Conservation (phyloP, 169 alveolate genomes). For the Cryptosporidium meleagridis region DNA sequence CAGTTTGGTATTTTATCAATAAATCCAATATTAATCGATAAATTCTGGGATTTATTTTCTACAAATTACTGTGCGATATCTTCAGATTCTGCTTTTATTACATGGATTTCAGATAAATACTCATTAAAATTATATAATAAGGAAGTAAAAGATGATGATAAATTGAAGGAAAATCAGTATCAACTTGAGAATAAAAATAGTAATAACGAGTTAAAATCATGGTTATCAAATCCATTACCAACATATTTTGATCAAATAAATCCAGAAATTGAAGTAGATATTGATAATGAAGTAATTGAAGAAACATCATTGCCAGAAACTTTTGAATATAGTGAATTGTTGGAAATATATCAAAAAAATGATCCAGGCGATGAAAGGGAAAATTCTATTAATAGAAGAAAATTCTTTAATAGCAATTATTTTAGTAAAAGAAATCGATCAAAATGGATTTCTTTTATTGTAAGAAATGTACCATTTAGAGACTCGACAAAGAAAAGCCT, state of each 20-base stretch:
- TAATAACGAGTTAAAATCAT: conserved; percentile 6
- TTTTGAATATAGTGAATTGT: conserved; percentile 31
- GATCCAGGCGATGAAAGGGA: neutral
- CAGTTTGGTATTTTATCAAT: conserved; percentile 58
- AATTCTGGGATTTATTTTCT: conserved; percentile 18
- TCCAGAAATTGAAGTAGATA: conserved; percentile 36
- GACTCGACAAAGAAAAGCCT: neutral
- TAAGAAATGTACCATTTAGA: conserved; percentile 55
- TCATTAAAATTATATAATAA: conserved; percentile 11
- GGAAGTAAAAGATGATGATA: neutral
- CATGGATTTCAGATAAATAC: conserved; percentile 44
- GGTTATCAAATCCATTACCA: conserved; percentile 49
- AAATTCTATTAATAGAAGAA: conserved; percentile 22
- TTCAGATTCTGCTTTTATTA: conserved; percentile 42
- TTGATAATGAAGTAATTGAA: neutral
- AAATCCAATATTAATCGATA: neutral
- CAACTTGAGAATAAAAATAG: neutral
- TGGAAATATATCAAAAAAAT: conserved; percentile 10
- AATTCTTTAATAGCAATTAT: conserved; percentile 46
- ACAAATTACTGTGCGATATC: neutral
- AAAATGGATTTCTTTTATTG: conserved; percentile 54
- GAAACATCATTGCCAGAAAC: conserved; percentile 7
- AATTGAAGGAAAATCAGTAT: neutral
- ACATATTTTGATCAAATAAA: conserved; percentile 15
- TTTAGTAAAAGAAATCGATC: conserved; percentile 3